Evolutionary conservation across 2,329 filamentous ascomycete species (phyloP), one percentile per base, ranked within the genome.

Genomic region (Cladosporium sp.): DNA sequence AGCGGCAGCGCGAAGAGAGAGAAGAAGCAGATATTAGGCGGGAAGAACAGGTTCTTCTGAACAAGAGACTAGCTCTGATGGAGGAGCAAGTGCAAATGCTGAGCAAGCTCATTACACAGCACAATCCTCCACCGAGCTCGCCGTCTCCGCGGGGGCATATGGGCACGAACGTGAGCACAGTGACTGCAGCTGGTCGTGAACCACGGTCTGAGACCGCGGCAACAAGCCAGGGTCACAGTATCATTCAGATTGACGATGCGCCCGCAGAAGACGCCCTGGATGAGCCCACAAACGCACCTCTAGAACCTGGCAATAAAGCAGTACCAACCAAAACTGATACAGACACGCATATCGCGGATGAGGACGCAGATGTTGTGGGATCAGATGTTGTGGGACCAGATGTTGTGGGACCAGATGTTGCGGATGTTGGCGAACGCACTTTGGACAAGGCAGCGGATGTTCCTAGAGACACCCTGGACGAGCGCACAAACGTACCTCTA

Each of bases 31-130:
- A 37, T 5, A 57, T 57, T 5, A 57, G 53, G 31, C 53, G 53
- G n/a, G 53, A 57, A 21, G 53, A 57, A 37, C 53, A 57, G 29
- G n/a, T 57, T 23, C 31, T 37, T 57, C n/a, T 57, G 31, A 37
- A 37, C 31, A 57, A 57, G 12, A 11, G 31, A 26, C n/a, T 37
- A 11, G 53, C 53, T 26, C 37, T 57, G 53, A 57, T 37, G 53
- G 53, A 37, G 21, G 53, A 57, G 31, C 53, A 57, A 21, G n/a
- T 57, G 1, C 53, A 57, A 23, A 57, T 57, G n/a, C n/a, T 57
- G 53, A 37, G 29, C n/a, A 57, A 57, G 53, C 53, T 57, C 31
- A 57, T 57, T 5, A n/a, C 28, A 12, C 53, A 57, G 31, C 16
- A 57, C 5, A 33, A 26, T 14, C 53, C 29, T 21, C 53, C 12